Conservation (phyloP, 306 rosid species). For the Vicia villosa region DNA sequence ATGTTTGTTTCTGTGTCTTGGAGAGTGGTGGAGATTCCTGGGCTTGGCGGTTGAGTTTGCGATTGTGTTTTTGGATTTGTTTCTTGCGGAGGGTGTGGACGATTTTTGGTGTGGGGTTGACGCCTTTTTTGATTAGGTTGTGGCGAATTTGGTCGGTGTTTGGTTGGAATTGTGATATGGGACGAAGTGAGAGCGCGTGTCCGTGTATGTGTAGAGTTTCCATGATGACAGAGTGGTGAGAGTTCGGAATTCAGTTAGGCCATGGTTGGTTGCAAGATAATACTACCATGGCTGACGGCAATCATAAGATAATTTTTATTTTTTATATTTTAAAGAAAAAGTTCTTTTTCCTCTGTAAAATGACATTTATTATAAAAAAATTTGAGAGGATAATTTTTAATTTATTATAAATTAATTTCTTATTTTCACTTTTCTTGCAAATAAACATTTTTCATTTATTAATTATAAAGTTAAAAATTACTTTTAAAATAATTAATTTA, state of each 20-base stretch:
- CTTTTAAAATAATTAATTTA: too few relatives aligned
- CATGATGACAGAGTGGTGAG: conserved; percentile 43
- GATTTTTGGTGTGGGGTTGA: conserved; percentile 71
- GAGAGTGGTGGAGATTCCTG: conserved; percentile 47
- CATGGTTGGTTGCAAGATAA: too few relatives aligned
- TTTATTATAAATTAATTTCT: too few relatives aligned
- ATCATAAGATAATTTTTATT: not conserved
- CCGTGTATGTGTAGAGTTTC: conserved; percentile 54
- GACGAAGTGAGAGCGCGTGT: conserved; percentile 26
- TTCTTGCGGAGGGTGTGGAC: conserved; percentile 83
- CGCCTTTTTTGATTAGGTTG: conserved; percentile 55
- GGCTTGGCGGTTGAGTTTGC: conserved; percentile 53
- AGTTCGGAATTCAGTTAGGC: not conserved
- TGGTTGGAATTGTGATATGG: conserved; percentile 60
- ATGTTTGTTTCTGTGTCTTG: conserved; percentile 44
- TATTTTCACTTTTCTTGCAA: too few relatives aligned
- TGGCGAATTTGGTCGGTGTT: conserved; percentile 60
- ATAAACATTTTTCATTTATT: too few relatives aligned
- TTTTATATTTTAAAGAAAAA: too few relatives aligned
- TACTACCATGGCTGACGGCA: not conserved
- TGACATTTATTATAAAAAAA: too few relatives aligned
- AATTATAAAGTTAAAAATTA: too few relatives aligned
- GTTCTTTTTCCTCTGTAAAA: too few relatives aligned
- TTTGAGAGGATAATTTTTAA: too few relatives aligned
- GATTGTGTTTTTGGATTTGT: conserved; percentile 74